A percentile compares a stretch with the other conserved stretches of the same genome.
Evolutionary conservation across 805 yeast species (phyloP).

Genomic region (Candida jianshihensis): DNA sequence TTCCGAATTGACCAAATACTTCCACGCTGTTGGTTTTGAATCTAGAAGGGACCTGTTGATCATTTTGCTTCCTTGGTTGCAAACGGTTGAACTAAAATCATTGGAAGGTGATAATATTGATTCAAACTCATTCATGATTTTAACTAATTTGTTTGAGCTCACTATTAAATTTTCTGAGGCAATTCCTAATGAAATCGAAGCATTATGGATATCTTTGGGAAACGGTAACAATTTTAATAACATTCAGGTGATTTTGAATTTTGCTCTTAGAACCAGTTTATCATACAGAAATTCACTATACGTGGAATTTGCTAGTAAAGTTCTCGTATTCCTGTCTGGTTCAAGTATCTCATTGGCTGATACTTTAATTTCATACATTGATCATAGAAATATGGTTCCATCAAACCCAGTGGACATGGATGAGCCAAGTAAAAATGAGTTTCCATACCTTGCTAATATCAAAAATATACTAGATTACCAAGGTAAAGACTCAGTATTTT

Average conservation of each 20-base stretch:
- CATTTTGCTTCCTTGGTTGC: conserved; percentile 89
- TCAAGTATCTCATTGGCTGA: conserved; percentile 48
- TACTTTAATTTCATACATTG: conserved; percentile 58
- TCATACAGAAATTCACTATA: conserved; percentile 64
- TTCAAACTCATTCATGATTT: conserved; percentile 51
- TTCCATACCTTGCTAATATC: conserved; percentile 76
- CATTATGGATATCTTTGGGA: conserved; percentile 93
- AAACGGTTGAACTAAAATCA: conserved; percentile 58
- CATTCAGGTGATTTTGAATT: conserved; percentile 65
- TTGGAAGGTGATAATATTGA: conserved; percentile 34
- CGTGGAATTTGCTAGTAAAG: conserved; percentile 74
- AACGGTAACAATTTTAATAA: conserved; percentile 62
- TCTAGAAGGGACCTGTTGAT: conserved; percentile 75
- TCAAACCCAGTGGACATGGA: conserved; percentile 33
- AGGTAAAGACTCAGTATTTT: conserved; percentile 69
- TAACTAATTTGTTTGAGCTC: conserved; percentile 76
- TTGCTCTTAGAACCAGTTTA: conserved; percentile 59
- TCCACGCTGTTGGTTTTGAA: conserved; percentile 49
- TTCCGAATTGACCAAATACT: conserved; percentile 64
- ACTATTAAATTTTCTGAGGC: conserved; percentile 69
- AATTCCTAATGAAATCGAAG: conserved; percentile 84
- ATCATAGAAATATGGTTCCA: conserved; percentile 89
- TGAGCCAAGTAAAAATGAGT: conserved; percentile 29
- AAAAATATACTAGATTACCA: conserved; percentile 46
- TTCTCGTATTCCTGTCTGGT: conserved; percentile 71